Conservation (phyloP, 2,329 filamentous ascomycete species). For the Sarocladium brachiariae region DNA sequence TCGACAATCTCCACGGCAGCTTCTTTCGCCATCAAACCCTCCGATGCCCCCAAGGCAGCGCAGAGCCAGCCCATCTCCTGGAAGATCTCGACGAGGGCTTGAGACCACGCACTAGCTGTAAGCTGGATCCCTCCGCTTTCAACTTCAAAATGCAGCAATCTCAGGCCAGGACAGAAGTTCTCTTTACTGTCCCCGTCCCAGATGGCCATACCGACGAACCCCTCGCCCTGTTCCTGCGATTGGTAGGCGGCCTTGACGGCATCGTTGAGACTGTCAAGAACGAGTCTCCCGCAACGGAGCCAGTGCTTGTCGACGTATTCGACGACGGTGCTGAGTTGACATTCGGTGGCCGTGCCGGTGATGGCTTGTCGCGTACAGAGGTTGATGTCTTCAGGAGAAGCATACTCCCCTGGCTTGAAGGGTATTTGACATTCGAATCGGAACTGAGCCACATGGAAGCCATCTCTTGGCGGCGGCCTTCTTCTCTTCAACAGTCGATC, state of each 20-base stretch:
- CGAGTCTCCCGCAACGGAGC: slow-evolving; percentile 24
- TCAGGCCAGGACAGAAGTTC: slow-evolving; percentile 22
- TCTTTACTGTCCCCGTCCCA: slow-evolving; percentile 25
- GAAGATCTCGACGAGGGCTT: slow-evolving; percentile 27
- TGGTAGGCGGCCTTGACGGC: slow-evolving; percentile 23
- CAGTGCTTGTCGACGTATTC: slow-evolving; percentile 26
- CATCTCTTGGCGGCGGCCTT: slow-evolving; percentile 25
- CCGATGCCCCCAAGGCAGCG: slow-evolving; percentile 26
- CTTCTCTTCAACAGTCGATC: slow-evolving; percentile 25
- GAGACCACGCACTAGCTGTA: slow-evolving; percentile 27
- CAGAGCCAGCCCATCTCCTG: slow-evolving; percentile 33
- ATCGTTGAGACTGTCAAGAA: slow-evolving; percentile 25
- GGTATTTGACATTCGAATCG: slow-evolving; percentile 27
- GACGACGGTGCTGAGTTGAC: slow-evolving; percentile 25
- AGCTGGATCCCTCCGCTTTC: slow-evolving; percentile 25
- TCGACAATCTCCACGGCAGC: slow-evolving; percentile 23
- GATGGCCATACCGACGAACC: slow-evolving; percentile 27
- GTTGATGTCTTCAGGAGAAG: slow-evolving; percentile 17
- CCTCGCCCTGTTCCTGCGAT: slow-evolving; percentile 18
- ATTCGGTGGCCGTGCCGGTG: slow-evolving; percentile 28
- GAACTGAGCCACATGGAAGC: slow-evolving; percentile 29
- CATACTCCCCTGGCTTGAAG: slow-evolving; percentile 13
- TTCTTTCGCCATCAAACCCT: slow-evolving; percentile 20
- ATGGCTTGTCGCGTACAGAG: slow-evolving; percentile 25
- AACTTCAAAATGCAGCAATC: slow-evolving; percentile 28